A percentile compares a stretch with the other conserved stretches of the same genome.
Evolutionary conservation across 225 moss, liverwort and hornwort genomes (phyloP).

Genomic region (Pseudoscleropodium purum): DNA sequence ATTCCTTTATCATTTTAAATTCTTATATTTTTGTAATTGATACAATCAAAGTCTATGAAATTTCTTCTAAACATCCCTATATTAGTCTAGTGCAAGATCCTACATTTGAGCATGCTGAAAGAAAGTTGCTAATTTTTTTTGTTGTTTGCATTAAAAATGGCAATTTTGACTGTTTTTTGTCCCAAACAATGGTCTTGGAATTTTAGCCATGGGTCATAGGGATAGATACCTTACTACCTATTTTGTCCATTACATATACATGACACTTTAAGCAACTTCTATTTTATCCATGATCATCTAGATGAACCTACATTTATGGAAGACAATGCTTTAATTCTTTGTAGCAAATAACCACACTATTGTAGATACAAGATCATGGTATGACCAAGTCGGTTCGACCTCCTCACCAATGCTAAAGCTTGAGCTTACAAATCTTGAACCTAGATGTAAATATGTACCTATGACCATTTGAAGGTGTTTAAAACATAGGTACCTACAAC

Average conservation of each 20-base stretch:
- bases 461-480: too few relatives aligned
- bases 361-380: not conserved
- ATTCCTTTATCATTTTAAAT: not conserved
- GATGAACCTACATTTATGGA: not conserved
- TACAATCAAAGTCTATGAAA: too few relatives aligned
- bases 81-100: not conserved
- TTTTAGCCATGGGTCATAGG: too few relatives aligned
- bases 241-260: not conserved
- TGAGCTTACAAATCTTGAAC: too few relatives aligned
- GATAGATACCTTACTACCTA: not conserved
- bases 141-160: not conserved
- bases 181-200: not conserved
- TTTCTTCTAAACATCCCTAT: fast-evolving
- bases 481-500: too few relatives aligned
- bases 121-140: too few relatives aligned
- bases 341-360: too few relatives aligned
- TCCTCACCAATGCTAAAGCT: not conserved
- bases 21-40: too few relatives aligned
- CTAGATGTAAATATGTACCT: too few relatives aligned
- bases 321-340: not conserved
- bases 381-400: not conserved
- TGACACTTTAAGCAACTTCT: fast-evolving
- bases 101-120: not conserved
- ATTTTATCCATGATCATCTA: not conserved
- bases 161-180: fast-evolving